Conservation (phyloP, 2,329 filamentous ascomycete species). For the Cryphonectria japonica region DNA sequence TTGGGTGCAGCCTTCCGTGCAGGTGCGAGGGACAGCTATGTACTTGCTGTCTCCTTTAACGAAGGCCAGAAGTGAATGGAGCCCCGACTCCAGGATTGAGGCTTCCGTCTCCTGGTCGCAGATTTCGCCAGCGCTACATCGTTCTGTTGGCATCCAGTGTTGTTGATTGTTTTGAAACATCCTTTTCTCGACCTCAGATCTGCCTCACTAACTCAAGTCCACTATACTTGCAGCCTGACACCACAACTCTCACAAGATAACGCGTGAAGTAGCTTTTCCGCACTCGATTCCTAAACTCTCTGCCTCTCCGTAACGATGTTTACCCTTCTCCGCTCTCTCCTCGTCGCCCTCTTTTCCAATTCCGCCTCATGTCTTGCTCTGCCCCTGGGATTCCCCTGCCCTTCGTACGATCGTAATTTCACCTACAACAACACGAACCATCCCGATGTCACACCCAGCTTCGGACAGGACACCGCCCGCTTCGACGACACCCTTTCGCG, state of each 20-base stretch:
- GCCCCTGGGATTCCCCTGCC: neutral
- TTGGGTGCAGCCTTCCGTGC: neutral
- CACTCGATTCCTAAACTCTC: neutral
- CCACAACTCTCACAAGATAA: neutral
- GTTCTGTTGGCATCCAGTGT: neutral
- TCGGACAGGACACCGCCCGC: conserved; percentile 21
- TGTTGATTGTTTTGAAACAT: neutral
- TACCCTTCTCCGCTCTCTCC: neutral
- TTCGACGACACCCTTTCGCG: conserved; percentile 21
- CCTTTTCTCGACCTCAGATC: neutral
- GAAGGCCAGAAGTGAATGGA: neutral
- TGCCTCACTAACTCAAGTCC: neutral
- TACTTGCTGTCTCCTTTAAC: neutral
- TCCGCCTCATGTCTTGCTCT: conserved; percentile 6
- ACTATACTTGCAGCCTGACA: neutral
- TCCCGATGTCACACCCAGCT: neutral
- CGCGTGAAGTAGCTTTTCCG: neutral
- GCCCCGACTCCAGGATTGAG: neutral
- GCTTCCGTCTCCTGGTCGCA: neutral
- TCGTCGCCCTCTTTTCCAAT: conserved; percentile 1
- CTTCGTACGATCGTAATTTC: neutral
- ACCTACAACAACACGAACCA: conserved; percentile 12
- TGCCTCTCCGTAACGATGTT: neutral
- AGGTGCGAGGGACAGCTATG: neutral
- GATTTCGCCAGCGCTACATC: neutral